Evolutionary conservation across 2,329 filamentous ascomycete genomes (phyloP).

Genomic region (Cordyceps javanica): DNA sequence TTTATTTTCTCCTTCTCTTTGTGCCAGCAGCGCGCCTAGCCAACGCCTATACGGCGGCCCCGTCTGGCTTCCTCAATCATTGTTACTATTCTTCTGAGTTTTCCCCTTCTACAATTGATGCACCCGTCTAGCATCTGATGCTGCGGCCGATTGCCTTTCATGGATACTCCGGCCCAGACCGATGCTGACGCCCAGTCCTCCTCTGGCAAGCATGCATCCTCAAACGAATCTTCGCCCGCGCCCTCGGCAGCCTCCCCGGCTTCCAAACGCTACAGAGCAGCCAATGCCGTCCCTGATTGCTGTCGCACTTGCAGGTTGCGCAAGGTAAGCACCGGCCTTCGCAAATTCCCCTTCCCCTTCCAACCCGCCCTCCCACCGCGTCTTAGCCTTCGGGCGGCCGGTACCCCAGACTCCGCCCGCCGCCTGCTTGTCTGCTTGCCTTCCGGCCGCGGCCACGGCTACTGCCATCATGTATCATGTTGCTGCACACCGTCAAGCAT

Average conservation of each 20-base stretch:
- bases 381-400: neutral
- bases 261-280: slow-evolving; percentile 27
- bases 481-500: neutral
- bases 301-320: slow-evolving; percentile 33
- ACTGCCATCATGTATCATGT: neutral
- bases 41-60: neutral
- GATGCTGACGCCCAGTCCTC: neutral
- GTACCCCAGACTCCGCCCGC: neutral
- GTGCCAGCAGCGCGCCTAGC: neutral
- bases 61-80: neutral
- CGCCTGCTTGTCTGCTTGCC: neutral
- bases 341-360: neutral
- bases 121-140: neutral
- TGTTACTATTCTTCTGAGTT: neutral
- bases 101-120: too few relatives aligned
- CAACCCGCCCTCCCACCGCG: neutral
- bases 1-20: neutral
- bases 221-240: slow-evolving; percentile 12
- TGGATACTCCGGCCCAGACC: slow-evolving; percentile 2
- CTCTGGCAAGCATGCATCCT: slow-evolving; percentile 7
- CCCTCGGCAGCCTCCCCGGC: slow-evolving; percentile 17
- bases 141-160: neutral
- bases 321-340: slow-evolving; percentile 24
- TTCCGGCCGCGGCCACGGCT: neutral
- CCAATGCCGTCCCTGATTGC: slow-evolving; percentile 23